Conservation (phyloP, 495 filamentous ascomycete genomes). For the Penicillium coffeae region DNA sequence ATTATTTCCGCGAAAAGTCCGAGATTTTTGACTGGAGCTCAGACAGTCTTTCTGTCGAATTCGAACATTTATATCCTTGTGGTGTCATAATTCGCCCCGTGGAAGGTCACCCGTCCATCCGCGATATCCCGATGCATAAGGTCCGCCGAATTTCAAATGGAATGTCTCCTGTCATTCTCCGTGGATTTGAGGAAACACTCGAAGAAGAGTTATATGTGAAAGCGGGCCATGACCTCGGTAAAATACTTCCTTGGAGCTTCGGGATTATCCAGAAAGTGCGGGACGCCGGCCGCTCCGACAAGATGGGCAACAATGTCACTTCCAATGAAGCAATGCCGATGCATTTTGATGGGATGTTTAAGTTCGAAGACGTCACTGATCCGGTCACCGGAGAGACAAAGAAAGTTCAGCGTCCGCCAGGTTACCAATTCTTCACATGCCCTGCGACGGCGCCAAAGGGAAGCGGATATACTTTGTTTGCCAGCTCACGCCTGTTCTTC, state of each 20-base stretch:
- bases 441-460: constrained; percentile 43
- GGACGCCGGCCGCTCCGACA: constrained; percentile 32
- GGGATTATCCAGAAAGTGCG: constrained; percentile 48
- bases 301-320: constrained; percentile 43
- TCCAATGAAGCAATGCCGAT: constrained; percentile 53
- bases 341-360: constrained; percentile 55
- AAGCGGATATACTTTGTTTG: constrained; percentile 50
- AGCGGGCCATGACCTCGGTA: constrained; percentile 44
- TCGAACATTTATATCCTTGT: constrained; percentile 42
- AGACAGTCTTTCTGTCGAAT: constrained; percentile 26
- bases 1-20: constrained; percentile 37
- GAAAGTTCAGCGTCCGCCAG: constrained; percentile 24
- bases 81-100: constrained; percentile 38
- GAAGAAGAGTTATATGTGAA: constrained; percentile 41
- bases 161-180: constrained; percentile 51
- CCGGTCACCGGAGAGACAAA: constrained; percentile 22
- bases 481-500: constrained; percentile 47
- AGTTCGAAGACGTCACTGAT: constrained; percentile 36
- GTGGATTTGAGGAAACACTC: constrained; percentile 46
- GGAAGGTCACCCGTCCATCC: constrained; percentile 27
- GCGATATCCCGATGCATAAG: constrained; percentile 41
- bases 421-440: constrained; percentile 52
- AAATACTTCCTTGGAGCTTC: constrained; percentile 44
- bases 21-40: constrained; percentile 29
- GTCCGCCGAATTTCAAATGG: constrained; percentile 43